Evolutionary conservation across 1,284 basidiomycete genomes (phyloP), one percentile per base, ranked within the genome.

Genomic region (Tylopilus sp.): DNA sequence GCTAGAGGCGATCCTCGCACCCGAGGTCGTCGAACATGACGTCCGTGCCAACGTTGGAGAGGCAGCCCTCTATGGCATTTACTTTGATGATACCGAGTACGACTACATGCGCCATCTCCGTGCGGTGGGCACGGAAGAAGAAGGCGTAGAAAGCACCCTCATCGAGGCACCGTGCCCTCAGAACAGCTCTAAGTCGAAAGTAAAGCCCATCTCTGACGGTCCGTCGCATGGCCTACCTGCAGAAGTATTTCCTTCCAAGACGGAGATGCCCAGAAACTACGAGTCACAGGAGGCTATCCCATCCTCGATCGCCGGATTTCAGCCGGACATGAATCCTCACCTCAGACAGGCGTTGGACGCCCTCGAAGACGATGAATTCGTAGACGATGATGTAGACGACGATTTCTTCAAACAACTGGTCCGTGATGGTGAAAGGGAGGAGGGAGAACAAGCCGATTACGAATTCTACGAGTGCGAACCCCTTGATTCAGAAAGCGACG

Each of bases 21-120:
- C 79, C 8, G 78, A 79, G 18, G 82, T 86, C n/a, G 71, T 84
- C 42, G 73, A 71, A 30, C 70, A 73, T 36, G 77, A 78, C 46
- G 61, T 66, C 44, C 69, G 71, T 48, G 56, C 71, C 18, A 83
- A 82, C 51, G 70, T 84, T 52, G 97, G 95, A 49, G 92, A 99
- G 73, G 97, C 97, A 0, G 77, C 91, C 4, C 66, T 83, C 21
- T 97, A 98, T 68, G 96, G 94, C 10, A 75, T 99, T 63, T 94
- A 93, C 71, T 99, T 83, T 73, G 95, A 99, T 71, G 96, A 99
- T 64, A 91, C 92, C n/a, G 81, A 92, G 49, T 99, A 99, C 74
- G 92, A 99, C 69, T 99, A 99, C 74, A 96, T 98, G 92, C 89
- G 96, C 70, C 97, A 99, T 71, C 77, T 99, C 31, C 84, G 89